Conservation (phyloP, 768 basidiomycete species). For the Tephrocybe sp. region DNA sequence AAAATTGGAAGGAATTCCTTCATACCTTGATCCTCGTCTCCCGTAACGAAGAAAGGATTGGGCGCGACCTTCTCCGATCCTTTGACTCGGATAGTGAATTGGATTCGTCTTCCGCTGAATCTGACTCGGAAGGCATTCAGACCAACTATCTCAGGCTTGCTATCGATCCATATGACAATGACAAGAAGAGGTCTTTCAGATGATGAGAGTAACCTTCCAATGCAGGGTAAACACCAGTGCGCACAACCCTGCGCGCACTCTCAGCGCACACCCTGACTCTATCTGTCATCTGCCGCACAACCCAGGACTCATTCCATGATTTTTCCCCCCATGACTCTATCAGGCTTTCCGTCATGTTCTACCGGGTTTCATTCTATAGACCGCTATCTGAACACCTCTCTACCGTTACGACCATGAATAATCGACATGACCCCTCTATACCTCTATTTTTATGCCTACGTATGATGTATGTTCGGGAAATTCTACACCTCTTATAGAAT, state of each 20-base stretch:
- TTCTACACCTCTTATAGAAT: too few species aligned
- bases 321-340: too few species aligned
- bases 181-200: not conserved
- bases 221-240: too few species aligned
- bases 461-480: not conserved
- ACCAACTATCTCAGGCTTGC: slow-evolving; percentile 1
- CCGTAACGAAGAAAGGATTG: slow-evolving; percentile 3
- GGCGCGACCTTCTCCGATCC: not conserved
- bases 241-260: too few species aligned
- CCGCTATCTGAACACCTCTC: too few species aligned
- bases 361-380: too few species aligned
- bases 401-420: too few species aligned
- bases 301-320: too few species aligned
- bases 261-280: too few species aligned
- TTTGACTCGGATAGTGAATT: not conserved
- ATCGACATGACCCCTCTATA: not conserved
- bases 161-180: not conserved
- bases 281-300: too few species aligned
- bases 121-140: not conserved
- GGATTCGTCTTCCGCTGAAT: not conserved
- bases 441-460: not conserved
- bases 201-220: too few species aligned
- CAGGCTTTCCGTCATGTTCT: too few species aligned
- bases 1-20: slow-evolving; percentile 4
- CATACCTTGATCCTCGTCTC: slow-evolving; percentile 3